phyloP scores from a whole-genome alignment of 202 grass and related monocot genomes.

The Sporobolus alterniflorus region DNA sequence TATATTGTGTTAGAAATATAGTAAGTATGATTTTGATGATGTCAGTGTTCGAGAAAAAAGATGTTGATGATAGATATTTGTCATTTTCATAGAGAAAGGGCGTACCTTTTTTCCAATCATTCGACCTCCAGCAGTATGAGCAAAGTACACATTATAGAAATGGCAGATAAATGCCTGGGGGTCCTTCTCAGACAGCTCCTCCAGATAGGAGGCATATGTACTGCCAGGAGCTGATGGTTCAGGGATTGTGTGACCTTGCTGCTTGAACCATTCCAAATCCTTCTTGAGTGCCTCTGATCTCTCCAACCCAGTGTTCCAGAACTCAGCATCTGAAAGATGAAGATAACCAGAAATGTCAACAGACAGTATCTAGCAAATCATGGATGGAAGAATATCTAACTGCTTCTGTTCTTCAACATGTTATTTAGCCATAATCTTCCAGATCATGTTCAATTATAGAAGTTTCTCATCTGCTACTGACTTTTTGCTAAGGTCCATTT shows the following conservation, averaged over 20 bases:
- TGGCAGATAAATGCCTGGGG: conserved; percentile 92
- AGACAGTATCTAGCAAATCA: neutral
- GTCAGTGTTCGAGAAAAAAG: too few relatives aligned
- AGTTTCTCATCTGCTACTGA: neutral
- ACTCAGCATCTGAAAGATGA: conserved; percentile 69
- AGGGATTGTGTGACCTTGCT: conserved; percentile 72
- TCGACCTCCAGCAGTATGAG: conserved; percentile 83
- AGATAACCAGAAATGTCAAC: conserved; percentile 11
- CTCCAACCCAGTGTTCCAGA: conserved; percentile 75
- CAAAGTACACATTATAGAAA: conserved; percentile 95
- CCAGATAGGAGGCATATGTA: conserved; percentile 64
- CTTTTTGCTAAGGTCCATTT: neutral
- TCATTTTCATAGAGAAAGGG: neutral
- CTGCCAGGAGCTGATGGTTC: conserved; percentile 67
- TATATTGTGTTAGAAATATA: neutral
- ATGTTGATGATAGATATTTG: too few relatives aligned
- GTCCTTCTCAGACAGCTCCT: conserved; percentile 75
- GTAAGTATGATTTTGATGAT: too few relatives aligned
- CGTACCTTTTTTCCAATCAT: conserved; percentile 92
- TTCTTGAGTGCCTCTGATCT: conserved; percentile 78
- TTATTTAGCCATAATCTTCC: neutral
- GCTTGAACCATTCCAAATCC: conserved; percentile 88
- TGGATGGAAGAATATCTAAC: neutral
- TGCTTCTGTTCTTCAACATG: neutral
- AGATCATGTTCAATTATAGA: neutral